Evolutionary conservation across 164 flowering plant species (phyloP), one percentile per base, ranked within the genome.

Genomic region (Annona cherimola): DNA sequence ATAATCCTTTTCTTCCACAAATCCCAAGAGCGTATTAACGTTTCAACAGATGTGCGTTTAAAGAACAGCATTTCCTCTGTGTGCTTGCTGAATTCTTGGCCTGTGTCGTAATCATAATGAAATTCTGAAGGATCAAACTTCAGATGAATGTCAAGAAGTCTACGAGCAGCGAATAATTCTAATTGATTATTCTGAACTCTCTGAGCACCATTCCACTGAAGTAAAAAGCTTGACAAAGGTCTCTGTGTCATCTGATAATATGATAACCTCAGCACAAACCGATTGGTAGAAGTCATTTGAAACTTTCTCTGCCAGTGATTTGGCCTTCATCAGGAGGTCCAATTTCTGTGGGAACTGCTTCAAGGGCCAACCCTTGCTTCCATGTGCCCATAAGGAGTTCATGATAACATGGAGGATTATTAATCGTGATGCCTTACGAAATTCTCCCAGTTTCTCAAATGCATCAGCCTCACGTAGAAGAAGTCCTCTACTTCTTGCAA

Each of bases 341-440:
- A 80, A 81, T 73, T 81, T 85, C 3, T 76, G 61, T 1, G 44
- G 3, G 72, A 86, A 87, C 2, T 74, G 72, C 79, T 85, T 87
- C 60, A 84, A 60, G 0, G 93, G 90, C 90, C 93, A 90, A n/a
- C 94, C 92, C 43, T 60, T 79, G 73, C 78, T 72, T 69, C 78
- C 84, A 3, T 63, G 3, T 42, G 46, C 74, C 93, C 91, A 90
- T 8, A 89, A 79, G 69, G 89, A 85, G 63, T 72, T 68, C 35
- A 76, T 44, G 65, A 84, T 70, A 41, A 84, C 86, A 72, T 79
- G 75, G 50, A 70, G 81, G 11, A 90, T 79, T 41, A 85, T 64
- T 26, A 82, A 77, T 7, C 6, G 66, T 1, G 87, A 77, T 7
- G 94, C 89, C 11, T 83, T 83, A 35, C 68, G 74, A 59, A 61